phyloP scores from a whole-genome alignment of 768 basidiomycete genomes.

The Mycena latifolia region DNA sequence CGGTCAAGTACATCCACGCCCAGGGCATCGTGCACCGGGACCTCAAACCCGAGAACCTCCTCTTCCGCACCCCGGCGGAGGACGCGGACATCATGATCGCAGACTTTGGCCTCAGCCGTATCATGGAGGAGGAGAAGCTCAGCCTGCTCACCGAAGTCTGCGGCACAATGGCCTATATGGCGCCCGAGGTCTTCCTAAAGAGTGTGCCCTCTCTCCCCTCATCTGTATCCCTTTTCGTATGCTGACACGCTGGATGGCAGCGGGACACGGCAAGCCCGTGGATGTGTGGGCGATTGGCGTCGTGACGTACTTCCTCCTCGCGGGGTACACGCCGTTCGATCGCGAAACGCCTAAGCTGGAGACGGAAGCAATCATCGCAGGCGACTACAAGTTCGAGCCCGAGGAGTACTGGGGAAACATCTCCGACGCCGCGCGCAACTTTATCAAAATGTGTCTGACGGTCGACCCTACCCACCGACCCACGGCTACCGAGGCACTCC shows the following conservation, averaged over 20 bases:
- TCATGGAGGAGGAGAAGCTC: conserved; percentile 93
- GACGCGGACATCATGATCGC: conserved; percentile 97
- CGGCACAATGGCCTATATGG: conserved; percentile 97
- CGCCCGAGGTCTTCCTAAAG: conserved; percentile 96
- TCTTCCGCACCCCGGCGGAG: conserved; percentile 91
- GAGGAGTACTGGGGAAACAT: conserved; percentile 77
- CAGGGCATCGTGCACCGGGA: conserved; percentile 96
- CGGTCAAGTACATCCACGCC: conserved; percentile 93
- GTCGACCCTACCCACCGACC: conserved; percentile 75
- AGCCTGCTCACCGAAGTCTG: conserved; percentile 94
- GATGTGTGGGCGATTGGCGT: conserved; percentile 99
- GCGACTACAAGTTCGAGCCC: conserved; percentile 88
- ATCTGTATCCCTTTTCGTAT: not conserved
- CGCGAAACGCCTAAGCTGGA: conserved; percentile 89
- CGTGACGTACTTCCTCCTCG: conserved; percentile 95
- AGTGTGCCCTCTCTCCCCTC: conserved; percentile 60
- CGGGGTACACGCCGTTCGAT: conserved; percentile 97
- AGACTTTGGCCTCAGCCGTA: conserved; percentile 93
- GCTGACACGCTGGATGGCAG: conserved; percentile 51
- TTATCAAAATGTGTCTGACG: conserved; percentile 76
- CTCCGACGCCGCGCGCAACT: conserved; percentile 70
- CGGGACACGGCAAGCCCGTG: conserved; percentile 96
- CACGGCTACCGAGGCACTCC: conserved; percentile 69
- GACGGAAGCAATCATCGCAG: conserved; percentile 95
- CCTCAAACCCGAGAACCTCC: conserved; percentile 96